Percentiles rank a stretch among this genome's conserved stretches.
These are phyloP conservation scores for Bertia moriformis DNA, from an alignment of 2,329 filamentous ascomycete species.

Conservation along the genomic window DNA sequence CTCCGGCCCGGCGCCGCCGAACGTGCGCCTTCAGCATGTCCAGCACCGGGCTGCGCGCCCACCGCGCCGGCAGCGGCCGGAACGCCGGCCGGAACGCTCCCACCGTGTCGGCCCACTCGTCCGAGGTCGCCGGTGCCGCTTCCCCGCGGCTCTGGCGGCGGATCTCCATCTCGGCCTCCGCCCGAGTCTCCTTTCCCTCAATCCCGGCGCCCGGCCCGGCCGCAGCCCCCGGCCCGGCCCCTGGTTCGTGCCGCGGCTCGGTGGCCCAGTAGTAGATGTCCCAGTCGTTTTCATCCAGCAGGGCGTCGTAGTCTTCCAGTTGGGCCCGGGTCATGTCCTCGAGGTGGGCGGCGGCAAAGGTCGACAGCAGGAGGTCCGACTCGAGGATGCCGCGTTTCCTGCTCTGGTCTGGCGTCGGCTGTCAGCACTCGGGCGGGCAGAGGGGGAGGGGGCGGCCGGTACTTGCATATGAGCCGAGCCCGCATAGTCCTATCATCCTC, in stretches of 20 bases:
- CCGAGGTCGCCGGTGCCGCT: conserved; percentile 25
- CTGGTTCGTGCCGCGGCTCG: conserved; percentile 21
- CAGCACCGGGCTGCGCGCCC: conserved; percentile 73
- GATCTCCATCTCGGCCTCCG: conserved; percentile 9
- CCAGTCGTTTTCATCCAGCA: conserved; percentile 99
- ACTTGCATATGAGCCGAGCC: conserved; percentile 65
- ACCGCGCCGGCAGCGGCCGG: conserved; percentile 72
- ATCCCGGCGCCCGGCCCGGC: conserved; percentile 7
- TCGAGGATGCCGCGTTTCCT: conserved; percentile 93
- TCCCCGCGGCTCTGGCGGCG: too few relatives aligned
- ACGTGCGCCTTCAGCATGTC: conserved; percentile 69
- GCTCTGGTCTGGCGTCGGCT: conserved; percentile 62
- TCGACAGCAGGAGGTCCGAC: conserved; percentile 87
- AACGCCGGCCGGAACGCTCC: conserved; percentile 91
- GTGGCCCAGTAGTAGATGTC: conserved; percentile 99
- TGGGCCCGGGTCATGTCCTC: conserved; percentile 57
- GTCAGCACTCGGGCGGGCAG: conserved; percentile 2
- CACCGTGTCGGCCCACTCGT: conserved; percentile 94
- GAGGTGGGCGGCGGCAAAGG: conserved; percentile 75
- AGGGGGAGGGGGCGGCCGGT: conserved; percentile 6
- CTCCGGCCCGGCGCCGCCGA: conserved; percentile 46
- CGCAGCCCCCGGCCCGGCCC: conserved; percentile 8
- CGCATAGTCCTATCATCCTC: conserved; percentile 79
- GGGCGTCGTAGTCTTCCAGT: conserved; percentile 72
- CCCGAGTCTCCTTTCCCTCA: conserved; percentile 15